Evolutionary conservation across 176 grass and related monocot species (phyloP).

Genomic region (Thinopyrum elongatum): DNA sequence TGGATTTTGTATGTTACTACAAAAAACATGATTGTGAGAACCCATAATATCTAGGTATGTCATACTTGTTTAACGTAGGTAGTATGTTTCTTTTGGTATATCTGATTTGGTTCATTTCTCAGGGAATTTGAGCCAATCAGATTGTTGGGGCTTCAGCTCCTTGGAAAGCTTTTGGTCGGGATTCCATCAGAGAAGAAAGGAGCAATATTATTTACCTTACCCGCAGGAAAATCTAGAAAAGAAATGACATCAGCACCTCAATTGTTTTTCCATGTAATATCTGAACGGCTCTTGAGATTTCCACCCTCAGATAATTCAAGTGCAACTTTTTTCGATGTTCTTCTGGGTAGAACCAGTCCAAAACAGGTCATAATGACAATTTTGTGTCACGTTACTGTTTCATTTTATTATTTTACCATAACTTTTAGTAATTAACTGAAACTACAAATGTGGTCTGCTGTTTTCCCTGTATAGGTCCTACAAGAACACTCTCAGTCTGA

Average conservation of each 20-base stretch:
- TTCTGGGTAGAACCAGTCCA: constrained; percentile 73
- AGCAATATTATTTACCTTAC: constrained; percentile 56
- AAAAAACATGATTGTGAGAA: constrained; percentile 10
- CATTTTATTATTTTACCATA: neutral
- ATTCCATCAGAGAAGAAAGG: constrained; percentile 64
- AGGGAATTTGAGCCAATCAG: constrained; percentile 74
- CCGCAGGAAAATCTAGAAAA: constrained; percentile 55
- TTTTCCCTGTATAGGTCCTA: constrained; percentile 47
- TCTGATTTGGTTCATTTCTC: constrained; percentile 21
- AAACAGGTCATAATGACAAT: constrained; percentile 49
- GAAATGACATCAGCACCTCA: constrained; percentile 32
- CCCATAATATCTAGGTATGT: neutral
- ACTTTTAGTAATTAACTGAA: constrained; percentile 7
- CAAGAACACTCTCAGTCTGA: constrained; percentile 51
- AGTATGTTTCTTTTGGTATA: neutral
- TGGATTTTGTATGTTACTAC: constrained; percentile 10
- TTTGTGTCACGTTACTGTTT: neutral
- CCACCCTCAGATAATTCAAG: constrained; percentile 63
- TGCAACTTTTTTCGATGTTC: constrained; percentile 68
- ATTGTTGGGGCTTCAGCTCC: constrained; percentile 67
- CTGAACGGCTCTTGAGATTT: constrained; percentile 68
- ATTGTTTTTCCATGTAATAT: constrained; percentile 60
- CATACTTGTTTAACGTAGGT: constrained; percentile 26
- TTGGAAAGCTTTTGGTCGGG: constrained; percentile 73
- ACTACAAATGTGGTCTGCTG: neutral